phyloP scores from a whole-genome alignment of 768 basidiomycete species.

The Mycena pura region DNA sequence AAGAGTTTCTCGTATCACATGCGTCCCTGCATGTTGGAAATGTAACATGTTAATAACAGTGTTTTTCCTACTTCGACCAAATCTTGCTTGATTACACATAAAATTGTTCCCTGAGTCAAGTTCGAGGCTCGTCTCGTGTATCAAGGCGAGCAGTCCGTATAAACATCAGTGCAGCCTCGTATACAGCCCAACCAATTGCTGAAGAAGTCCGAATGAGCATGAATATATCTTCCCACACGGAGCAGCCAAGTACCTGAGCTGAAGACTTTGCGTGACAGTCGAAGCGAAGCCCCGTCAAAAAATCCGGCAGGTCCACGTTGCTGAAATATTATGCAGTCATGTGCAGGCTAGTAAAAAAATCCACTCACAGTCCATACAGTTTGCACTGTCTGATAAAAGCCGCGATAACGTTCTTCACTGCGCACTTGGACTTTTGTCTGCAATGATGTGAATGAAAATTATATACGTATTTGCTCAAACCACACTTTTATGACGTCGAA shows the following conservation, averaged over 20 bases:
- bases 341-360: background rate
- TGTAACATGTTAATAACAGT: too few species aligned
- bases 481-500: constrained; percentile 94
- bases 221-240: too few species aligned
- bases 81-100: too few species aligned
- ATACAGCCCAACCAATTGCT: constrained; percentile 92
- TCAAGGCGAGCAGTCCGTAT: constrained; percentile 42
- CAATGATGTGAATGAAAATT: background rate
- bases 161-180: constrained; percentile 77
- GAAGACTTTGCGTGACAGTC: constrained; percentile 84
- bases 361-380: constrained; percentile 70
- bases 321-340: constrained; percentile 43
- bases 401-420: constrained; percentile 75
- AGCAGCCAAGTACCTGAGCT: too few species aligned
- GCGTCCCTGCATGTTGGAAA: too few species aligned
- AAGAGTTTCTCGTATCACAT: too few species aligned
- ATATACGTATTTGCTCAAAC: background rate
- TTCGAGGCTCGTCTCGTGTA: background rate
- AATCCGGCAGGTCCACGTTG: constrained; percentile 83
- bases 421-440: constrained; percentile 94
- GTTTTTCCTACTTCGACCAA: too few species aligned
- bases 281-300: constrained; percentile 85
- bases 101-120: background rate
- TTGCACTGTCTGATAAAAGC: constrained; percentile 65
- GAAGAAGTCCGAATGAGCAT: too few species aligned